Percentiles rank a stretch among this genome's conserved stretches.
phyloP scores from a whole-genome alignment of 108 stramenopile species.

The Pelagomonas calceolata region DNA sequence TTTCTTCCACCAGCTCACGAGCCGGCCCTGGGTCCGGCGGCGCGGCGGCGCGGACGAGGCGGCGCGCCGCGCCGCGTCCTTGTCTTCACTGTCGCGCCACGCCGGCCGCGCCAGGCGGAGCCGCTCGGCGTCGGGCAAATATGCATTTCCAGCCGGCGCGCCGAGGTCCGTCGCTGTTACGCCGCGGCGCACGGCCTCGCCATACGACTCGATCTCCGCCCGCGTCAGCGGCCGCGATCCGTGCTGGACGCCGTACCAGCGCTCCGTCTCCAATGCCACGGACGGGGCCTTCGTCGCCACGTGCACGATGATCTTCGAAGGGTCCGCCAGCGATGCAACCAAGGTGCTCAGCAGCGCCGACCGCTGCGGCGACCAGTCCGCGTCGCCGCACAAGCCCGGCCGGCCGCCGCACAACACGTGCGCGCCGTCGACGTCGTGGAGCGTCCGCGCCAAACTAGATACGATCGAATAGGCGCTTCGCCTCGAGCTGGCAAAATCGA shows the following conservation, averaged over 20 bases:
- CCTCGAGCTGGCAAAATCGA: background rate
- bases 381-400: background rate
- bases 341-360: background rate
- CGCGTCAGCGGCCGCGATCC: background rate
- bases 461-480: background rate
- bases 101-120: too few species aligned
- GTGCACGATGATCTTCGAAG: background rate
- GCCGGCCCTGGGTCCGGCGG: background rate
- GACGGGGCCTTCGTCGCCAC: background rate
- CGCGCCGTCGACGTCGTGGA: background rate
- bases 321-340: background rate
- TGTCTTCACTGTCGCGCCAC: too few species aligned
- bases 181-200: too few species aligned
- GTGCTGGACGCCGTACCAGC: conserved; percentile 44
- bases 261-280: conserved; percentile 3
- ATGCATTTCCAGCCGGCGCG: conserved; percentile 37
- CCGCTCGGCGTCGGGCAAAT: background rate
- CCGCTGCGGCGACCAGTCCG: too few species aligned
- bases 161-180: conserved; percentile 14
- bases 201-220: background rate
- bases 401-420: background rate
- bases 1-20: background rate
- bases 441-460: background rate
- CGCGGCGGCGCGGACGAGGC: background rate
- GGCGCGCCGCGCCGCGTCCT: too few species aligned